Percentiles rank a stretch among this genome's conserved stretches.
phyloP scores from a whole-genome alignment of 345 rosid genomes.

The Acer negundo region DNA sequence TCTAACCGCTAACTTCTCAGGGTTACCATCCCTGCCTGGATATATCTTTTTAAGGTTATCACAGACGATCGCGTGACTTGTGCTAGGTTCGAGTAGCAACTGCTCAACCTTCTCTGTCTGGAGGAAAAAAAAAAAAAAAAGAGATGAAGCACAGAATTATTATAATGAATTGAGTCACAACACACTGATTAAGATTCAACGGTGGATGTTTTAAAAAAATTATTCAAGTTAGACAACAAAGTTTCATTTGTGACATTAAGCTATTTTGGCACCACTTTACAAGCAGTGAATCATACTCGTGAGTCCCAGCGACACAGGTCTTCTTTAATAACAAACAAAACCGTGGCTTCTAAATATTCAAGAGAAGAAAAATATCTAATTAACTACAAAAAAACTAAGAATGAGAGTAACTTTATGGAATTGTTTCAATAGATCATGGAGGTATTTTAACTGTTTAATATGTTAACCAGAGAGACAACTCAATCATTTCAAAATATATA shows the following conservation, averaged over 20 bases:
- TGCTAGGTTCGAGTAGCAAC: conserved; percentile 56
- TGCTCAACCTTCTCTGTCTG: conserved; percentile 83
- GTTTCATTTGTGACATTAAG: not conserved
- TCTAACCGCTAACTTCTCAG: conserved; percentile 77
- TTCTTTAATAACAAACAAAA: not conserved
- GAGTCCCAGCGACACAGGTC: not conserved
- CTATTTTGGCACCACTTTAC: not conserved
- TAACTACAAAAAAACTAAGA: not conserved
- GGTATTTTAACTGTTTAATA: not conserved
- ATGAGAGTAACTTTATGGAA: not conserved
- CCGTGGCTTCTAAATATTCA: not conserved
- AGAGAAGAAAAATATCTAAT: not conserved
- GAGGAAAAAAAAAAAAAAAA: not conserved
- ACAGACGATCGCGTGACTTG: conserved; percentile 62
- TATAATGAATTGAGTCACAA: not conserved
- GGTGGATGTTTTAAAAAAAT: not conserved
- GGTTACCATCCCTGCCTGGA: conserved; percentile 93
- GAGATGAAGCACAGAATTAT: conserved; percentile 3
- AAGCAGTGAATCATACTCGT: not conserved
- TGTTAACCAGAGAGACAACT: not conserved
- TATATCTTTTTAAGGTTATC: conserved; percentile 77
- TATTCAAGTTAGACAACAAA: not conserved
- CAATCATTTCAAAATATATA: not conserved
- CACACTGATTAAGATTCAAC: not conserved
- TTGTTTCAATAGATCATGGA: not conserved